These are phyloP conservation scores for Nannochloris sp. DNA, from an alignment of 139 green algal genomes.

Conservation along the genomic window DNA sequence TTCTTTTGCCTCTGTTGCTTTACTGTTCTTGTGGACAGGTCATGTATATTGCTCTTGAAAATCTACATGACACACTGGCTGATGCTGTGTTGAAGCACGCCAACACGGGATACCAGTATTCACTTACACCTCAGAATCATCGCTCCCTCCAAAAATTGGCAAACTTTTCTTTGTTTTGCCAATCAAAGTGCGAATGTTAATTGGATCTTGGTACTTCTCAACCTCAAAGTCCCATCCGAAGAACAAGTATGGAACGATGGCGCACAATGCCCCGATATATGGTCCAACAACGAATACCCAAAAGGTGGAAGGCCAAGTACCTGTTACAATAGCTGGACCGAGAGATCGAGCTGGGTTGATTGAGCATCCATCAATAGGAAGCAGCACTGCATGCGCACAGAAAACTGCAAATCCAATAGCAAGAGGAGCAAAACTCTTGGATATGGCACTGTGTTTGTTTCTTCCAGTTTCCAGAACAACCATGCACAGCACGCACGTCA, in stretches of 20 bases:
- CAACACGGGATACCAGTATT: too few species aligned
- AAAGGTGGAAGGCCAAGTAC: conserved; percentile 20
- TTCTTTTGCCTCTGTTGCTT: too few species aligned
- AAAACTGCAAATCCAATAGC: conserved; percentile 36
- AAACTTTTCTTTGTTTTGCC: too few species aligned
- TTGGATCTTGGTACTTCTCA: neutral
- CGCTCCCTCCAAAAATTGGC: too few species aligned
- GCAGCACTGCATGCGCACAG: conserved; percentile 24
- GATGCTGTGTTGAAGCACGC: too few species aligned
- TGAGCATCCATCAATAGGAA: conserved; percentile 29
- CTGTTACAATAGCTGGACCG: conserved; percentile 36
- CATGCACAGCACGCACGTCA: conserved; percentile 22
- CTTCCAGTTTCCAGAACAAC: conserved; percentile 24
- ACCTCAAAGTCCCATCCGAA: conserved; percentile 15
- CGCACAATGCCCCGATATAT: conserved; percentile 11
- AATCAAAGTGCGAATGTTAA: neutral
- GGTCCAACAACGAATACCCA: conserved; percentile 28
- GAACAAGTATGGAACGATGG: conserved; percentile 20
- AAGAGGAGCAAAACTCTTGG: conserved; percentile 12
- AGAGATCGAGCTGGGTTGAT: conserved; percentile 44
- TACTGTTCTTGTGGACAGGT: too few species aligned
- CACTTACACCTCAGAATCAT: too few species aligned
- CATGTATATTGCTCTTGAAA: too few species aligned
- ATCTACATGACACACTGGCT: too few species aligned
- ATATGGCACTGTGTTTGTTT: conserved; percentile 10